These are phyloP conservation scores for Flaveria bidentis DNA, from an alignment of 129 eudicot species.

Conservation along the genomic window DNA sequence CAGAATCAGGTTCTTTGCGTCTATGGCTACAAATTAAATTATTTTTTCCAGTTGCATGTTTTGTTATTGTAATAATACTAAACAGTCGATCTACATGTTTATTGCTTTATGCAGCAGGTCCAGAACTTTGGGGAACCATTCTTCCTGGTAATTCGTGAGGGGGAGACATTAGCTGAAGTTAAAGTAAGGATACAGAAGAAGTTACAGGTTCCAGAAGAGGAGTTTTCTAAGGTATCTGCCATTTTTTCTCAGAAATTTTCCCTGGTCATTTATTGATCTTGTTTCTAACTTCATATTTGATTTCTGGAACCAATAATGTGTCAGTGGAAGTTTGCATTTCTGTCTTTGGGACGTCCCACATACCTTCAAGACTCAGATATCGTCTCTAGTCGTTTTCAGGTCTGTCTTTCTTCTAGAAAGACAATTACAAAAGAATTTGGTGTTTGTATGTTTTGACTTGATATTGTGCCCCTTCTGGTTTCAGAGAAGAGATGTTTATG, in stretches of 20 bases:
- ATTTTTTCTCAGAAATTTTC: background rate
- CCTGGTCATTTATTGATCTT: background rate
- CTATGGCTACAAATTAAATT: background rate
- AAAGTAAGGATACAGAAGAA: conserved; percentile 72
- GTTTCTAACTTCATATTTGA: conserved; percentile 14
- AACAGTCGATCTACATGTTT: background rate
- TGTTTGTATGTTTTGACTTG: conserved; percentile 7
- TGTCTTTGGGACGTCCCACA: conserved; percentile 81
- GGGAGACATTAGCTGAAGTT: conserved; percentile 70
- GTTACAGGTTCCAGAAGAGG: conserved; percentile 82
- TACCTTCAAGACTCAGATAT: conserved; percentile 71
- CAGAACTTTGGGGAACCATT: conserved; percentile 87
- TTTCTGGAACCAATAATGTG: conserved; percentile 8
- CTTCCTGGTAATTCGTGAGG: conserved; percentile 74
- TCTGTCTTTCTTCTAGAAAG: conserved; percentile 20
- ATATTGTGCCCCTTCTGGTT: conserved; percentile 6
- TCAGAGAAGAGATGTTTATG: conserved; percentile 76
- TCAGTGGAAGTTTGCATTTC: conserved; percentile 87
- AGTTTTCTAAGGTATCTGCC: conserved; percentile 68
- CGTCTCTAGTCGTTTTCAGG: conserved; percentile 82
- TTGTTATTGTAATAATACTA: background rate
- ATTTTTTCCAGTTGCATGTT: background rate
- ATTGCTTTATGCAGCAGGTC: conserved; percentile 44
- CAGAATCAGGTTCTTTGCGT: conserved; percentile 57
- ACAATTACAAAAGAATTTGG: background rate